A percentile compares a stretch with the other conserved stretches of the same genome.
phyloP scores from a whole-genome alignment of 2,329 filamentous ascomycete genomes.

The Westerdykella aurantiaca region DNA sequence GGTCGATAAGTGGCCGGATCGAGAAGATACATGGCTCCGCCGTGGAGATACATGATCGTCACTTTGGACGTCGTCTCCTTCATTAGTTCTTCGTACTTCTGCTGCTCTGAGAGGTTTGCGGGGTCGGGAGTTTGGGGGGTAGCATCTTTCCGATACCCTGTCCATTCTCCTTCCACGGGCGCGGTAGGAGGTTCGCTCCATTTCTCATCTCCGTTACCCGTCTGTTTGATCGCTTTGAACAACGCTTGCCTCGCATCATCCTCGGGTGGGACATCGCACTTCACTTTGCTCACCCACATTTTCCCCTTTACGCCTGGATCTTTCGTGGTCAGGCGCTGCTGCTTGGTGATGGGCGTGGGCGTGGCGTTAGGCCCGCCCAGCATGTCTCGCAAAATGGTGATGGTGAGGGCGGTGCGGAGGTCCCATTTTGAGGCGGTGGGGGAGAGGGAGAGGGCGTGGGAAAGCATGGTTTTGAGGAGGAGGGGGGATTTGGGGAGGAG shows the following conservation, averaged over 20 bases:
- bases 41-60: conserved; percentile 69
- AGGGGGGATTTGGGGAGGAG: conserved; percentile 48
- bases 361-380: conserved; percentile 19
- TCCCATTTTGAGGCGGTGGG: conserved; percentile 71
- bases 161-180: conserved; percentile 69
- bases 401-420: conserved; percentile 64
- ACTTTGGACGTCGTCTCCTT: conserved; percentile 57
- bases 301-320: conserved; percentile 68
- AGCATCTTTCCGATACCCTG: conserved; percentile 58
- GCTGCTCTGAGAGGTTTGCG: conserved; percentile 50
- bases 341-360: conserved; percentile 24
- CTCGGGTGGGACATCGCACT: conserved; percentile 54
- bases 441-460: conserved; percentile 63
- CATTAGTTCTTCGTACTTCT: conserved; percentile 63
- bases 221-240: conserved; percentile 51
- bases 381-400: conserved; percentile 60
- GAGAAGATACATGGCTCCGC: conserved; percentile 67
- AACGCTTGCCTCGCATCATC: conserved; percentile 53
- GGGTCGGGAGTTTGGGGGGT: conserved; percentile 48
- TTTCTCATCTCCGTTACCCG: conserved; percentile 40
- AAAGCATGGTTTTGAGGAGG: conserved; percentile 55
- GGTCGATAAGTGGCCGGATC: conserved; percentile 64
- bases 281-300: conserved; percentile 74
- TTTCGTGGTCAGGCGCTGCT: conserved; percentile 57
- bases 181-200: conserved; percentile 49